Conservation (phyloP, 2,329 filamentous ascomycete genomes). For the Graphilbum fragrans region DNA sequence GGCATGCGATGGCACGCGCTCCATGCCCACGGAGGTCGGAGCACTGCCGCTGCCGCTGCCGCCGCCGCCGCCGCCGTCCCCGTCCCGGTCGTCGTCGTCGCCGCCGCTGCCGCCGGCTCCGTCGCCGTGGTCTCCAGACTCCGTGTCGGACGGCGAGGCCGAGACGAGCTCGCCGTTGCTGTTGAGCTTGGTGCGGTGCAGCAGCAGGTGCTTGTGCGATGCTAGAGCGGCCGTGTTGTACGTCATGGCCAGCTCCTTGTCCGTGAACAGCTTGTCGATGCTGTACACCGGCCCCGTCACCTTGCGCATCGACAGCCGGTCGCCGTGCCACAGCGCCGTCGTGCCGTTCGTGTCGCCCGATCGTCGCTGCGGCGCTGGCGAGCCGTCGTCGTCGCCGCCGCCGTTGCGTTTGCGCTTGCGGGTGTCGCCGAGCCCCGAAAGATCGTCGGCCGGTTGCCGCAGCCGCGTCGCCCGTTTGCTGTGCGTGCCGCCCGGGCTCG, state of each 20-base stretch:
- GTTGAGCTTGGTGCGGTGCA: slow-evolving; percentile 38
- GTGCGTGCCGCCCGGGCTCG: slow-evolving; percentile 50
- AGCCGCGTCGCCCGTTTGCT: slow-evolving; percentile 51
- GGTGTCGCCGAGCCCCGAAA: slow-evolving; percentile 38
- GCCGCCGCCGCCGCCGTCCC: background rate
- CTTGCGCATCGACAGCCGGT: slow-evolving; percentile 41
- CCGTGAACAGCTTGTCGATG: slow-evolving; percentile 59
- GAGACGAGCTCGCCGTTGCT: slow-evolving; percentile 35
- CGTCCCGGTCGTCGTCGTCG: slow-evolving; percentile 1
- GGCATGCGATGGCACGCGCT: slow-evolving; percentile 50
- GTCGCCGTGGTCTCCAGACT: slow-evolving; percentile 38
- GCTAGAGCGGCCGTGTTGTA: slow-evolving; percentile 52
- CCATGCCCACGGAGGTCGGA: slow-evolving; percentile 37
- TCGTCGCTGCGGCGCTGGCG: slow-evolving; percentile 45
- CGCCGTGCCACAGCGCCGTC: slow-evolving; percentile 51
- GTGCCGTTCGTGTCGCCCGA: slow-evolving; percentile 42
- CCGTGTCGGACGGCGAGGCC: slow-evolving; percentile 37
- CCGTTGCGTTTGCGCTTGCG: slow-evolving; percentile 52
- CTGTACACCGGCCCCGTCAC: slow-evolving; percentile 50
- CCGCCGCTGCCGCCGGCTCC: slow-evolving; percentile 31
- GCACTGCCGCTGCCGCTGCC: background rate
- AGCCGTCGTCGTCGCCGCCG: slow-evolving; percentile 43
- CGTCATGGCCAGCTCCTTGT: slow-evolving; percentile 55
- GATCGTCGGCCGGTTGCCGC: slow-evolving; percentile 48
- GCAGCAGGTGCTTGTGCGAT: slow-evolving; percentile 48